A percentile compares a stretch with the other conserved stretches of the same genome.
phyloP scores from a whole-genome alignment of 306 rosid genomes.

The Carpinus viminea region DNA sequence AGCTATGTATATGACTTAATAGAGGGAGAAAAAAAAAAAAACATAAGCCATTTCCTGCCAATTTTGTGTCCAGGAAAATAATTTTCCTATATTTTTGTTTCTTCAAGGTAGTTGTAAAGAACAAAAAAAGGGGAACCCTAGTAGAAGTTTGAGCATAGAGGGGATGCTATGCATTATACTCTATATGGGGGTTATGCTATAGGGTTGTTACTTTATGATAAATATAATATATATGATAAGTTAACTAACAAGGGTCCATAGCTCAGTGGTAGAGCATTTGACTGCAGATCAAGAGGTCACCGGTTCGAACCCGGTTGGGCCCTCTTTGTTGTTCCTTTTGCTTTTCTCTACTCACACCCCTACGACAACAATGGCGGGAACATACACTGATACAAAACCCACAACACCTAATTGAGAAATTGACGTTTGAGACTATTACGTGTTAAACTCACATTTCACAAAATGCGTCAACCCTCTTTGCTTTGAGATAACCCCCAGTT shows the following conservation, averaged over 20 bases:
- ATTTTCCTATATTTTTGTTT: neutral
- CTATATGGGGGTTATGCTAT: no score
- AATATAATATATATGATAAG: no score
- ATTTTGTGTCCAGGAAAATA: neutral
- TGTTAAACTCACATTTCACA: no score
- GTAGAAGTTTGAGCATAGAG: no score
- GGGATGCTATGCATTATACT: no score
- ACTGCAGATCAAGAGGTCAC: conserved; percentile 79
- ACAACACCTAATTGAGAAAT: no score
- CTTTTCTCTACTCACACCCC: neutral
- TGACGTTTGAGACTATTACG: no score
- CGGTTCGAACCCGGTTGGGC: conserved; percentile 82
- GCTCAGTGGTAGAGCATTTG: conserved; percentile 94
- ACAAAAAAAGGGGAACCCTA: neutral
- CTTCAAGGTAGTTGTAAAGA: neutral
- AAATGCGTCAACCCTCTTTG: no score
- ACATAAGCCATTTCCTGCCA: neutral
- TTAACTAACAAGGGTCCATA: conserved; percentile 42
- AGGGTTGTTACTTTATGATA: no score
- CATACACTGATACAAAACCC: no score
- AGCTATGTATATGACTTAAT: conserved; percentile 10
- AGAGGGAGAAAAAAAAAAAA: neutral
- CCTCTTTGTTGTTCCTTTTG: neutral
- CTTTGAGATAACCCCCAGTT: no score
- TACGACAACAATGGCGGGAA: no score